These are phyloP conservation scores for Hericium erinaceus DNA, from an alignment of 768 basidiomycete species.

Conservation along the genomic window DNA sequence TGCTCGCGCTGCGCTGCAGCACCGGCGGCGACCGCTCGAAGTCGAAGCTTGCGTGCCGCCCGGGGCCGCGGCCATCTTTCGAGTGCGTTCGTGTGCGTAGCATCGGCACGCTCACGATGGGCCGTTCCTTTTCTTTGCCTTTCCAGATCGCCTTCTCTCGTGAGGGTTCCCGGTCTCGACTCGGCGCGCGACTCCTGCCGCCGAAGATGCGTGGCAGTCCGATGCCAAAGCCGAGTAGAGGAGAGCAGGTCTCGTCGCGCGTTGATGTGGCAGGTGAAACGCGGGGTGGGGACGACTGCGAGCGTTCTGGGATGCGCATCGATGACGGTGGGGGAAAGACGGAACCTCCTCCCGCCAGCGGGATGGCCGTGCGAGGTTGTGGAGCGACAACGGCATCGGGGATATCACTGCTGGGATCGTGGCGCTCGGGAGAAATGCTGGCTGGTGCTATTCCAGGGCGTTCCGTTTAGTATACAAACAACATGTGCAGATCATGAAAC, in stretches of 20 bases:
- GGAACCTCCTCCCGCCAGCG: neutral
- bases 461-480: too few relatives aligned
- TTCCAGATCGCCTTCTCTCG: conserved; percentile 7
- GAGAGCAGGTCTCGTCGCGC: conserved; percentile 25
- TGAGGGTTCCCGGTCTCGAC: neutral
- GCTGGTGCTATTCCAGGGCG: neutral
- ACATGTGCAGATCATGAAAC: too few relatives aligned
- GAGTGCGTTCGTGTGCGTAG: conserved; percentile 11
- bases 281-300: conserved; percentile 15
- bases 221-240: conserved; percentile 21
- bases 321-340: neutral
- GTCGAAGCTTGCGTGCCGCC: conserved; percentile 6
- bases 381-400: neutral
- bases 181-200: neutral
- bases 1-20: conserved; percentile 8
- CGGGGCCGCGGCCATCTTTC: conserved; percentile 6
- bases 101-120: conserved; percentile 10
- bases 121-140: neutral
- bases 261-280: conserved; percentile 10
- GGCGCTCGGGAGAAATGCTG: neutral
- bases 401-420: conserved; percentile 2
- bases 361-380: neutral
- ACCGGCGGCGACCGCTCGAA: conserved; percentile 5
- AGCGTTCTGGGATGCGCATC: conserved; percentile 1
- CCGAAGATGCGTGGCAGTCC: conserved; percentile 11